Conservation (phyloP, 2,329 filamentous ascomycete genomes). For the Cercospora zeae-maydis region DNA sequence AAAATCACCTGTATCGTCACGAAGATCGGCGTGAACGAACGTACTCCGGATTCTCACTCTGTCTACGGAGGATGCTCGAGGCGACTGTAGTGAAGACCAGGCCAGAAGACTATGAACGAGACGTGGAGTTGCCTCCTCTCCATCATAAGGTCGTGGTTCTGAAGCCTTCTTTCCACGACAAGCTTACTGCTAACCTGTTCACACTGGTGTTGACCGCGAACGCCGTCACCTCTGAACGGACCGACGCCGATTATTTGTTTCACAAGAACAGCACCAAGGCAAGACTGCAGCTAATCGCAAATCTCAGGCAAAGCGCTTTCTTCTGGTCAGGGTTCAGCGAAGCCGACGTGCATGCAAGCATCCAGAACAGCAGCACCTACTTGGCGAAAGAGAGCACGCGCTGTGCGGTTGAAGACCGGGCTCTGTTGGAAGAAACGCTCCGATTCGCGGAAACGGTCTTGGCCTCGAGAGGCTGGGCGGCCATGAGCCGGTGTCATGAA, state of each 20-base stretch:
- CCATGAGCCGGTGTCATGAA: conserved; percentile 69
- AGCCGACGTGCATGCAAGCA: conserved; percentile 59
- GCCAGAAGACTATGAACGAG: conserved; percentile 62
- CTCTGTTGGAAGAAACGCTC: conserved; percentile 63
- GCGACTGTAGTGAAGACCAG: conserved; percentile 74
- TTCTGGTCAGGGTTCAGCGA: conserved; percentile 75
- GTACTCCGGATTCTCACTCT: conserved; percentile 59
- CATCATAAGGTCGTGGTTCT: conserved; percentile 68
- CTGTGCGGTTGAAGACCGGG: conserved; percentile 59
- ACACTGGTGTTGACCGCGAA: conserved; percentile 81
- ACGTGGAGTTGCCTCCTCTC: conserved; percentile 66
- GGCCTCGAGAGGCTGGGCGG: conserved; percentile 59
- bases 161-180: conserved; percentile 81
- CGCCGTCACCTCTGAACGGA: conserved; percentile 79
- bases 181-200: conserved; percentile 77
- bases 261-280: conserved; percentile 67
- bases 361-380: conserved; percentile 67
- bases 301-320: conserved; percentile 79
- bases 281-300: conserved; percentile 67
- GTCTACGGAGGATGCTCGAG: conserved; percentile 67
- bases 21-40: conserved; percentile 51
- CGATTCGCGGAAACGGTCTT: conserved; percentile 58
- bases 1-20: conserved; percentile 61
- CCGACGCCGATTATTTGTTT: conserved; percentile 84
- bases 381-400: conserved; percentile 58